Evolutionary conservation across 164 flowering plant genomes (phyloP).

Genomic region (Hamamelis virginiana): DNA sequence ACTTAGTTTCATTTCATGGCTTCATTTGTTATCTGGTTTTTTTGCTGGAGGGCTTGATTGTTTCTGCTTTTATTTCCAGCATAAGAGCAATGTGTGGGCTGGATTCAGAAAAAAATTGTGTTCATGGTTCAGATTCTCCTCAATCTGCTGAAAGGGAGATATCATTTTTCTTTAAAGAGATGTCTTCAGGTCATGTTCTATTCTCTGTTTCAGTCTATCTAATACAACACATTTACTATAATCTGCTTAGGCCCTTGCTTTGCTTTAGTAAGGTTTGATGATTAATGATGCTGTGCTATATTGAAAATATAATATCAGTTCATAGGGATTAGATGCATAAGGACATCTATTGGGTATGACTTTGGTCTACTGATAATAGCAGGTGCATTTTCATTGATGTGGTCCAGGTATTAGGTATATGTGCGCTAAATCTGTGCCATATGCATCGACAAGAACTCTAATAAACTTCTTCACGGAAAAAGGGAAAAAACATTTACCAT

Average conservation of each 20-base stretch:
- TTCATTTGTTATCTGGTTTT: background rate
- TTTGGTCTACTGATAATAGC: no score
- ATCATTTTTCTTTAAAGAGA: constrained; percentile 61
- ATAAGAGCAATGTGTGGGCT: constrained; percentile 84
- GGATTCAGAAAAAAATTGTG: constrained; percentile 66
- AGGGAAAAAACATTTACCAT: no score
- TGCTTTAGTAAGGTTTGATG: background rate
- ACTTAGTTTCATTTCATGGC: background rate
- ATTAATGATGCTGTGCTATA: background rate
- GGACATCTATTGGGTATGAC: no score
- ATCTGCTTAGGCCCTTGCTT: background rate
- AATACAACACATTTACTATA: background rate
- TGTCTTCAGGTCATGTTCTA: constrained; percentile 37
- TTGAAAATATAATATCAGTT: no score
- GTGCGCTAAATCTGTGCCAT: no score
- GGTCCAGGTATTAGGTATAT: no score
- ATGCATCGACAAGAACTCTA: no score
- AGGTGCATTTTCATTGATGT: no score
- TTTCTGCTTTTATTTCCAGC: constrained; percentile 37
- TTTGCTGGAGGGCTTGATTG: background rate
- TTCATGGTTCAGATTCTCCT: constrained; percentile 90
- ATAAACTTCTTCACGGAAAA: no score
- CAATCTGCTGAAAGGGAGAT: constrained; percentile 79
- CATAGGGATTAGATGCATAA: no score
- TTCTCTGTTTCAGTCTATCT: constrained; percentile 7